Evolutionary conservation across 495 filamentous ascomycete species (phyloP).

Genomic region (Daldinia grandis): DNA sequence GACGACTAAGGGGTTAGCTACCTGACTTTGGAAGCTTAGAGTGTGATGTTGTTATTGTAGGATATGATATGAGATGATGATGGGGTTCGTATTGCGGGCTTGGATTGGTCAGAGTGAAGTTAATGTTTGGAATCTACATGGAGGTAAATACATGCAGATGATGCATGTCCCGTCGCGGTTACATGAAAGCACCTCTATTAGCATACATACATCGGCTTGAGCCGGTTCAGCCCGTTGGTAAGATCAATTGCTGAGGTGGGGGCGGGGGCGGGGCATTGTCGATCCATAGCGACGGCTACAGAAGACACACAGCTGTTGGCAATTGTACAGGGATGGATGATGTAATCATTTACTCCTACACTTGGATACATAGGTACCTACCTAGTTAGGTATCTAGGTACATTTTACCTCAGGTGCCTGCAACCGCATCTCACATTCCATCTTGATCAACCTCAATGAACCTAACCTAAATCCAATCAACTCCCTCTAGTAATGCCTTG

Average conservation of each 20-base stretch:
- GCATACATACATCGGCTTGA: slow-evolving; percentile 11
- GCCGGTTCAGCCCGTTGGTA: slow-evolving; percentile 38
- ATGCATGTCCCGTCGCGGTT: not conserved
- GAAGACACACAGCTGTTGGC: not conserved
- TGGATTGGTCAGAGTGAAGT: slow-evolving; percentile 33
- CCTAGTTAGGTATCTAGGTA: no score
- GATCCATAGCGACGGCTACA: not conserved
- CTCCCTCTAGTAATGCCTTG: not conserved
- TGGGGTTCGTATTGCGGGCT: not conserved
- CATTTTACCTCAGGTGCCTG: not conserved
- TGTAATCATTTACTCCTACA: no score
- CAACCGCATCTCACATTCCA: not conserved
- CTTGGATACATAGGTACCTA: no score
- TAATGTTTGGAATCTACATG: not conserved
- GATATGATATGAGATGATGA: slow-evolving; percentile 1
- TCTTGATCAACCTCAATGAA: not conserved
- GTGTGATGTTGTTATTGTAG: not conserved
- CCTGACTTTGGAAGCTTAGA: not conserved
- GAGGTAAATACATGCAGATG: not conserved
- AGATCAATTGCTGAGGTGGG: not conserved
- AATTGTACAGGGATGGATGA: no score
- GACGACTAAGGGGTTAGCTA: not conserved
- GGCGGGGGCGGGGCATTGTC: slow-evolving; percentile 31
- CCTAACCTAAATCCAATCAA: not conserved
- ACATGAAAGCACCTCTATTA: not conserved